phyloP scores from a whole-genome alignment of 352 stramenopile species.

The Globisporangium parvum region DNA sequence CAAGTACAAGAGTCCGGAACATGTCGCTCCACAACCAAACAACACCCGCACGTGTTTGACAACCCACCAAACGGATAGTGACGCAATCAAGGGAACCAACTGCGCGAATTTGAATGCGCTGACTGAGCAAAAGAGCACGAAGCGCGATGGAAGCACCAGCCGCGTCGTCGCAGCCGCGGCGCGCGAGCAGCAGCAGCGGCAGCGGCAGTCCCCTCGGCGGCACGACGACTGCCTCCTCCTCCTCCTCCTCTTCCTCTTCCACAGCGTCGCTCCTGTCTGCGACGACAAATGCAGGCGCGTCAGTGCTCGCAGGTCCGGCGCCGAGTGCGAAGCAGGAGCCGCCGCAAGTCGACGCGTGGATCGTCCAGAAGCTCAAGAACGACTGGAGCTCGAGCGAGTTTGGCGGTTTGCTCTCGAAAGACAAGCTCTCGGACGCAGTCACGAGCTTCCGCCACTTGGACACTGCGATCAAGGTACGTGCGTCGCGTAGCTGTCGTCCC shows the following conservation, averaged over 20 bases:
- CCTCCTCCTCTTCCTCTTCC: neutral
- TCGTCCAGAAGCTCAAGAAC: slow-evolving; percentile 67
- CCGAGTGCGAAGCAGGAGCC: slow-evolving; percentile 8
- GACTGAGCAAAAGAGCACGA: neutral
- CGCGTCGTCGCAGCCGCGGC: neutral
- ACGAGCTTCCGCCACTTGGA: slow-evolving; percentile 55
- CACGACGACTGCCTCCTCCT: neutral
- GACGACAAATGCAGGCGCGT: no score
- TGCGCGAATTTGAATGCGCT: no score
- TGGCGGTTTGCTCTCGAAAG: slow-evolving; percentile 45
- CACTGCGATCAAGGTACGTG: slow-evolving; percentile 64
- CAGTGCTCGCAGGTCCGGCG: neutral
- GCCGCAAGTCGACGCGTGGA: slow-evolving; percentile 48
- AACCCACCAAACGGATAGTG: neutral
- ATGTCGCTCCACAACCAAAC: neutral
- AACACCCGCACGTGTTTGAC: neutral
- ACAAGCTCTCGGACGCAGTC: slow-evolving; percentile 53
- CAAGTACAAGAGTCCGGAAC: neutral
- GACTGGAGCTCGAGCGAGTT: slow-evolving; percentile 77
- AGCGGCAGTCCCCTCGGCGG: neutral
- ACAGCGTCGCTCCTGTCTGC: no score
- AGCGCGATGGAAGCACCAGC: neutral
- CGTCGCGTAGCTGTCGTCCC: neutral
- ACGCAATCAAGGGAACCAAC: no score
- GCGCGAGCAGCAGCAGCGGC: neutral